A percentile compares a stretch with the other conserved stretches of the same genome.
Evolutionary conservation across 2,329 filamentous ascomycete genomes (phyloP).

Genomic region (Pseudocercospora pini-densiflorae): DNA sequence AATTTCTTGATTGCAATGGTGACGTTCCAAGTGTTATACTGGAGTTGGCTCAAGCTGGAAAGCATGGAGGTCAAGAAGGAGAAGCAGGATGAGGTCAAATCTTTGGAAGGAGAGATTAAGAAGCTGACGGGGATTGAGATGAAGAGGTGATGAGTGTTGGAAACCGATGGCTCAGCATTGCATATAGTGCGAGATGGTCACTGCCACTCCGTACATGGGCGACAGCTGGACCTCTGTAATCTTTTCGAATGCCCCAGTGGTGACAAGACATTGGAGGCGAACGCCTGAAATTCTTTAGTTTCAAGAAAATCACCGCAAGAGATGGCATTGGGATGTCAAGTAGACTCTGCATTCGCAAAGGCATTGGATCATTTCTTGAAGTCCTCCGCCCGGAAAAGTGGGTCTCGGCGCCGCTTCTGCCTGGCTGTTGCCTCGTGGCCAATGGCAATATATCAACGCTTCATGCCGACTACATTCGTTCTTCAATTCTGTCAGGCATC

Average conservation of each 20-base stretch:
- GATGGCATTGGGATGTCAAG: background rate
- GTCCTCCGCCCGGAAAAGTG: background rate
- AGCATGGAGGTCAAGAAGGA: constrained; percentile 68
- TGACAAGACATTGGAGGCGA: background rate
- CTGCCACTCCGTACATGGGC: background rate
- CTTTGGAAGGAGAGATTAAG: constrained; percentile 32
- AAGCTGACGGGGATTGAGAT: constrained; percentile 25
- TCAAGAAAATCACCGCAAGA: background rate
- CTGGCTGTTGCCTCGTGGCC: background rate
- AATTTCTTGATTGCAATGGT: constrained; percentile 75
- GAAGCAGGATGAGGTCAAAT: constrained; percentile 49
- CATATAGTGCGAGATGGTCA: background rate
- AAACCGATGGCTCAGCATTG: background rate
- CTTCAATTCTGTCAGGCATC: background rate
- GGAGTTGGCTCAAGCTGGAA: constrained; percentile 74
- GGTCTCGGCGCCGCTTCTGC: background rate
- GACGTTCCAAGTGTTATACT: constrained; percentile 79
- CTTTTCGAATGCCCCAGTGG: background rate
- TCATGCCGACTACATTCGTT: background rate
- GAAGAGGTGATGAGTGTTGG: constrained; percentile 6
- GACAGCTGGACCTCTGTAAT: background rate
- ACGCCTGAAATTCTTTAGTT: background rate
- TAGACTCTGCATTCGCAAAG: background rate
- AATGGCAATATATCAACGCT: background rate
- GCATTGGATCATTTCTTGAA: background rate